Conservation (phyloP, 192 early-diverging fungal genomes). For the Podila clonocystis region DNA sequence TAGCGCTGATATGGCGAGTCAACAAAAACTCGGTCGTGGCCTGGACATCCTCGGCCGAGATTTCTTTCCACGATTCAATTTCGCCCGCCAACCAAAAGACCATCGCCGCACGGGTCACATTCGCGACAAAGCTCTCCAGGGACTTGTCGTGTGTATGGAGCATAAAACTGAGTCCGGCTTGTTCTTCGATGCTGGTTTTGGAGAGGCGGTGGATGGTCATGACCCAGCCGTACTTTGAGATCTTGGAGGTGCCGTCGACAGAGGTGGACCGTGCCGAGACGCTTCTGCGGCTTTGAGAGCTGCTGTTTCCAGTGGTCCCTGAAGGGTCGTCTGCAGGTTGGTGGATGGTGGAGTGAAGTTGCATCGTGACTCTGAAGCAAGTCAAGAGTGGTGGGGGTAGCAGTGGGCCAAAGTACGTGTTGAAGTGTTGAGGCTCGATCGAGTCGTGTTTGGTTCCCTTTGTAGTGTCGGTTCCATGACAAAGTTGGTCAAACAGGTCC, state of each 20-base stretch:
- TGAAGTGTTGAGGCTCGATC: constrained; percentile 38
- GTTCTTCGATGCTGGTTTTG: constrained; percentile 43
- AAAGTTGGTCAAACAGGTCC: constrained; percentile 27
- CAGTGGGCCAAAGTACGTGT: constrained; percentile 23
- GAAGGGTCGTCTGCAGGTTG: constrained; percentile 10
- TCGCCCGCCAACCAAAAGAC: constrained; percentile 49
- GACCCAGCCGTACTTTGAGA: constrained; percentile 48
- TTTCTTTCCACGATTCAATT: constrained; percentile 32
- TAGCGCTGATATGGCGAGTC: constrained; percentile 23
- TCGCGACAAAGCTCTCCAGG: constrained; percentile 40
- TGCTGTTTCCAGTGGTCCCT: neutral
- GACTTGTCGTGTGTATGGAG: constrained; percentile 44
- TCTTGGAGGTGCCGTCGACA: constrained; percentile 25
- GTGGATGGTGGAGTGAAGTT: constrained; percentile 34
- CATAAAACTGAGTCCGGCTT: constrained; percentile 44
- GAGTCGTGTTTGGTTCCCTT: constrained; percentile 2
- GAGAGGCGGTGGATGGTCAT: constrained; percentile 47
- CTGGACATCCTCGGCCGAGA: constrained; percentile 20
- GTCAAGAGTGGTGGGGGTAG: constrained; percentile 36
- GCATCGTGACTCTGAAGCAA: constrained; percentile 44
- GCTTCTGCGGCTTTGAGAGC: constrained; percentile 5
- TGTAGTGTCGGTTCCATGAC: neutral
- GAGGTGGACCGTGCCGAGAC: constrained; percentile 27
- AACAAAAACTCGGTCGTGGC: constrained; percentile 35
- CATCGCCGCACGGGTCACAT: constrained; percentile 41